These are phyloP conservation scores for Exophiala mesophila DNA, from an alignment of 2,329 filamentous ascomycete genomes.

Conservation along the genomic window DNA sequence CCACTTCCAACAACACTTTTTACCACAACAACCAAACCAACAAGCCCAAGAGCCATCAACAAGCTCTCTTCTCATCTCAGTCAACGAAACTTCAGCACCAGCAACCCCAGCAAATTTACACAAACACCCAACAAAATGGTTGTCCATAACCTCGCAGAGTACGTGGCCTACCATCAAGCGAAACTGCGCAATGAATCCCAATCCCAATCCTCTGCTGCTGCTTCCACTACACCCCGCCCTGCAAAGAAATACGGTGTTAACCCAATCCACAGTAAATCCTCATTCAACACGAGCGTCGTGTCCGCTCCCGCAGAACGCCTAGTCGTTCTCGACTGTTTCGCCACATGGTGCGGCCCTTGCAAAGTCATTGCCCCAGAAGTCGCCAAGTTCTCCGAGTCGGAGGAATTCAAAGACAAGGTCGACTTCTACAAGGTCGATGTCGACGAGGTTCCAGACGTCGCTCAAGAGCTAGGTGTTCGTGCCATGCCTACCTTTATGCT, in stretches of 20 bases:
- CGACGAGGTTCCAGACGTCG: slow-evolving; percentile 70
- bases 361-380: slow-evolving; percentile 79
- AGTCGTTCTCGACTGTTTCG: slow-evolving; percentile 81
- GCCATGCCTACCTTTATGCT: slow-evolving; percentile 91
- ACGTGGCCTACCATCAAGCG: slow-evolving; percentile 27
- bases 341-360: slow-evolving; percentile 92
- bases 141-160: slow-evolving; percentile 41
- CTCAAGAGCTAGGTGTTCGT: slow-evolving; percentile 71
- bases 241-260: slow-evolving; percentile 27
- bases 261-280: slow-evolving; percentile 47
- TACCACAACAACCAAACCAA: slow-evolving; percentile 5
- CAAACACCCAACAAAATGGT: slow-evolving; percentile 42
- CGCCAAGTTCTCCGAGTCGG: slow-evolving; percentile 50
- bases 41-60: slow-evolving; percentile 7
- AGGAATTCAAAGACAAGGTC: slow-evolving; percentile 53
- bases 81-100: slow-evolving; percentile 30
- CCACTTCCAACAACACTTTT: neutral
- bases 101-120: slow-evolving; percentile 36
- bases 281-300: slow-evolving; percentile 54
- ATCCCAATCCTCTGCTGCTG: slow-evolving; percentile 8
- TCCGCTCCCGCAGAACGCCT: slow-evolving; percentile 48
- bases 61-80: slow-evolving; percentile 4
- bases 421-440: slow-evolving; percentile 90
- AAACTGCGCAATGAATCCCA: slow-evolving; percentile 26
- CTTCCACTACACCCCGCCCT: slow-evolving; percentile 6